Conservation (phyloP, 2,329 filamentous ascomycete species). For the Hortaea sp. region DNA sequence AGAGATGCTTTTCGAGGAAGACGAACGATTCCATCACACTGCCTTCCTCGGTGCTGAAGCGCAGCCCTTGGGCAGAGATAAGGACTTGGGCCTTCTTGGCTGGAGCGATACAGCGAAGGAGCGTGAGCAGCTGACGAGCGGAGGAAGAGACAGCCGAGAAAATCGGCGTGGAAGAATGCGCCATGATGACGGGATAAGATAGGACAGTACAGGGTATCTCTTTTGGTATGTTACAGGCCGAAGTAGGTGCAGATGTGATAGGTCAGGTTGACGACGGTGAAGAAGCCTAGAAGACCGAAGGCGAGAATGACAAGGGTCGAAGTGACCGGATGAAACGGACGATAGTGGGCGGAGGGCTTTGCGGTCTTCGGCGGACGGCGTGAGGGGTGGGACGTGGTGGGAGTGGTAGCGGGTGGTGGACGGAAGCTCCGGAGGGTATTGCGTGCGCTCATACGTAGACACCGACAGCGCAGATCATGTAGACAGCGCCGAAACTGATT, state of each 20-base stretch:
- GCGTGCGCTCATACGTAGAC: conserved; percentile 70
- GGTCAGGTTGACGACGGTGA: conserved; percentile 9
- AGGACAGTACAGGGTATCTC: no score
- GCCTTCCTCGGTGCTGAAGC: conserved; percentile 79
- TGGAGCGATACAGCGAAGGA: conserved; percentile 54
- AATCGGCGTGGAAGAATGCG: conserved; percentile 37
- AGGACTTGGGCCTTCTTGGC: conserved; percentile 55
- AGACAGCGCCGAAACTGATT: conserved; percentile 77
- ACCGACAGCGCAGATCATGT: conserved; percentile 97
- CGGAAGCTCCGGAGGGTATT: neutral
- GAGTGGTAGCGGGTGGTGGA: neutral
- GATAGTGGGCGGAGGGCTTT: conserved; percentile 2
- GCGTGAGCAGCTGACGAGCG: conserved; percentile 60
- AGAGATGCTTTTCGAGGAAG: conserved; percentile 80
- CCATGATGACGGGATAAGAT: conserved; percentile 20
- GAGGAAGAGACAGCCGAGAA: conserved; percentile 71
- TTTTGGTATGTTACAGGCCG: neutral
- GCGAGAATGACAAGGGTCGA: conserved; percentile 17
- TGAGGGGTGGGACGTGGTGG: neutral
- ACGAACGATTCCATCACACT: conserved; percentile 82
- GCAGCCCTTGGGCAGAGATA: conserved; percentile 74
- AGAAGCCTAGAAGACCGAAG: conserved; percentile 13
- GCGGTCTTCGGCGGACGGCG: neutral
- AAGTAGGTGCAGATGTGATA: conserved; percentile 3
- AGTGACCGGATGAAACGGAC: conserved; percentile 12